Base-by-base conservation (phyloP, 2,329 filamentous ascomycete species). In the Cercospora brassicicola region DNA sequence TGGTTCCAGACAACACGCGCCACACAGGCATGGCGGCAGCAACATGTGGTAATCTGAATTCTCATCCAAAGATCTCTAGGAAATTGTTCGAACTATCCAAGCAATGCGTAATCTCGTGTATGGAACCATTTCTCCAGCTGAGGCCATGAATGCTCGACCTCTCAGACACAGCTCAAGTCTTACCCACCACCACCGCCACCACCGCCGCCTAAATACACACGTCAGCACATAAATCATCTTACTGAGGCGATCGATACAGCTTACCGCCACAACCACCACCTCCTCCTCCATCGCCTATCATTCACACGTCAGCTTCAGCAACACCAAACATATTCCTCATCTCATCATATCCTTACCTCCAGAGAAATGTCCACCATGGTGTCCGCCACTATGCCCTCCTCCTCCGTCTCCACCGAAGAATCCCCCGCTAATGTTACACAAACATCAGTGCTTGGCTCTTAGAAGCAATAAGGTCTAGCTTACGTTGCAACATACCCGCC, bases 341-440 rank as follows among this genome's bases (percentile, higher is more conserved):
- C 36, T 42, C 15, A 42, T 28, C 13, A 56, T 13, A 30, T 18
- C 53, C 20, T 30, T 48, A 48, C 53, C 53, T 56, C 53, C 53
- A 28, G 20, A 20, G 26, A 23, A 23, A 31, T 26, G 53, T 31
- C 53, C 53, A 26, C 53, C 53, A 31, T 56, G 57, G 6, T 60
- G 33, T 39, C 28, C 33, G 57, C 57, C 30, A 60, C n/a, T n/a
- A 28, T 60, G 57, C 18, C 57, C 57, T 60, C 57, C 57, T 56
- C 53, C 53, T 56, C 53, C 53, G 20, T n/a, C 20, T 15, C 53
- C 53, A 56, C 23, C 53, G 23, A 56, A 56, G 23, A n/a, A 28
- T 15, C 53, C 53, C 1, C 23, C 53, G 7, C 23, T 28, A 28
- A 28, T 56, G 53, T 56, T 23, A 28, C 23, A 56, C 23, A 31